Conservation (phyloP, 352 stramenopile genomes). For the Thalassiosira livingstoniorum region DNA sequence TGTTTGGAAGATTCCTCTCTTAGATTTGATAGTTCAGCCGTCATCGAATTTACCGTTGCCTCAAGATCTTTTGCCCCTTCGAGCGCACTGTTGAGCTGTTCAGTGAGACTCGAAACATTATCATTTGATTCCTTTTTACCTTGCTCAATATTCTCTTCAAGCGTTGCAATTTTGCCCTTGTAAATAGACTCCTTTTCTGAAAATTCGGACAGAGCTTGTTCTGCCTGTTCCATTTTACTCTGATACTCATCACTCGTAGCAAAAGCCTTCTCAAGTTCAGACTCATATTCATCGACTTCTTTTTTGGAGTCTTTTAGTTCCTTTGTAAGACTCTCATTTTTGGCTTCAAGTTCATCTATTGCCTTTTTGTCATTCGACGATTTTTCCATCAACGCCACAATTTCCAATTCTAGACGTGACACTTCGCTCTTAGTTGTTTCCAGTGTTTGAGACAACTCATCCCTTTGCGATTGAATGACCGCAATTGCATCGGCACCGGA, state of each 20-base stretch:
- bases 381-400: neutral
- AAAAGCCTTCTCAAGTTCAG: no score
- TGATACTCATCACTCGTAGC: no score
- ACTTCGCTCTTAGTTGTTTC: no score
- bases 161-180: no score
- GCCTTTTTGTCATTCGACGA: no score
- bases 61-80: conserved; percentile 10
- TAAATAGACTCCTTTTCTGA: no score
- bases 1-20: neutral
- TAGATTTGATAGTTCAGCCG: neutral
- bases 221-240: no score
- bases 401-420: neutral
- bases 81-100: conserved; percentile 7
- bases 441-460: neutral
- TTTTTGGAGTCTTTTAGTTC: neutral
- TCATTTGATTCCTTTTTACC: neutral
- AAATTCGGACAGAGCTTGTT: no score
- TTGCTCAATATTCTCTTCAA: no score
- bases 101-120: conserved; percentile 3
- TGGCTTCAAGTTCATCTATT: no score
- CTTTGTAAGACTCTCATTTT: neutral
- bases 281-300: no score
- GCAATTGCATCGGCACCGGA: conserved; percentile 14
- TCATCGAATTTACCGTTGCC: conserved; percentile 10
- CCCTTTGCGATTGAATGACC: neutral